Evolutionary conservation across 83 land plant genomes (phyloP), one percentile per base, ranked within the genome.

Genomic region (Picea abies): DNA sequence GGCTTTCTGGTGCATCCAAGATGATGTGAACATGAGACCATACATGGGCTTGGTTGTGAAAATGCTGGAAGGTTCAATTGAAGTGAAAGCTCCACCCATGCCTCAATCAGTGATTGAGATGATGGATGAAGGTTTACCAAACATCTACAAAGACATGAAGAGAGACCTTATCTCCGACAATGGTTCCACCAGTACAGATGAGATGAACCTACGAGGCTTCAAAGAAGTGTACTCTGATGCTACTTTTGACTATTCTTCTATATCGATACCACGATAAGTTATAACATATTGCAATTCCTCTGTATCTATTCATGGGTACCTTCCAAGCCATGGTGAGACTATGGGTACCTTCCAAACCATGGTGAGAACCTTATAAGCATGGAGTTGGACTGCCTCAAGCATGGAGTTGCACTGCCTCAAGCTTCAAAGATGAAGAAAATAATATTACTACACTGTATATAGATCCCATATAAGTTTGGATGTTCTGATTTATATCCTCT

Each of bases 1-100:
- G 47, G 92, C 93, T 17, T 80, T 88, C 8, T 92, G 93, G 94
- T 90, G 94, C 79, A 90, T 92, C n/a, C 94, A 92, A 75, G 92
- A 88, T 52, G 89, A 92, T 15, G 92, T 86, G 80, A 76, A 14
- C 12, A 77, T 76, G 65, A 83, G 94, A 86, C 92, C 92, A 2
- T 52, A 87, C 35, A 92, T 92, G 94, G 87, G 94, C 2, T 64
- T 60, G 79, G 94, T 92, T 82, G 93, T 92, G 79, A 86, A 90
- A 82, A 92, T 92, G 90, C 82, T 93, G 25, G 90, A 93, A 66
- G 95, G 95, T 11, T 35, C 87, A 32, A 82, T 91, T 64, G 79
- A 41, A 32, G 62, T 82, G 25, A 35, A 56, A 23, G 63, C 20
- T 47, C 83, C 83, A 32, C 79, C 78, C 47, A 44, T 80, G 49